phyloP scores from a whole-genome alignment of 495 filamentous ascomycete species.

The Daldinia grandis region DNA sequence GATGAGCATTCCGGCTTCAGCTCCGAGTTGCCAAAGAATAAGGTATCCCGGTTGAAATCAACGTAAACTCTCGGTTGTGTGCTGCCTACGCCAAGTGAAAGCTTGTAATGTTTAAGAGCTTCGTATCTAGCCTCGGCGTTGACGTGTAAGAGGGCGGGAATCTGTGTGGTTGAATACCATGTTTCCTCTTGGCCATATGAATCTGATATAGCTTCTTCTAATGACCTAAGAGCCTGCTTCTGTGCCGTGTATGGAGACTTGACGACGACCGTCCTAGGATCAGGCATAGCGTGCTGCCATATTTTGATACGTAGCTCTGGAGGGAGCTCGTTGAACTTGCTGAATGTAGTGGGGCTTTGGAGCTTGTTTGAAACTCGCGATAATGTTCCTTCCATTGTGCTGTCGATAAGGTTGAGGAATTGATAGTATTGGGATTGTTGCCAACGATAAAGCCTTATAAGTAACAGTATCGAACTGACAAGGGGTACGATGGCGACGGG shows the following conservation, averaged over 20 bases:
- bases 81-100: slow-evolving; percentile 47
- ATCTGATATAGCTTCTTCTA: slow-evolving; percentile 37
- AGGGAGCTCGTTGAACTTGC: slow-evolving; percentile 53
- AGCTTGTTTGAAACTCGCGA: slow-evolving; percentile 24
- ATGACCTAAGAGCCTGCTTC: slow-evolving; percentile 27
- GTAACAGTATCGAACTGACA: slow-evolving; percentile 28
- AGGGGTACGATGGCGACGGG: slow-evolving; percentile 37
- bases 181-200: slow-evolving; percentile 22
- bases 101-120: slow-evolving; percentile 47
- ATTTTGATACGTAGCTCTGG: slow-evolving; percentile 58
- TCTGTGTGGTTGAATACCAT: slow-evolving; percentile 41
- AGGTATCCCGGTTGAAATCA: slow-evolving; percentile 45
- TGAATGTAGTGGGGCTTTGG: slow-evolving; percentile 43
- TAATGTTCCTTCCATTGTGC: slow-evolving; percentile 35
- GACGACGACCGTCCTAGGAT: slow-evolving; percentile 36
- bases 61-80: slow-evolving; percentile 47
- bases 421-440: slow-evolving; percentile 32
- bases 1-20: slow-evolving; percentile 37
- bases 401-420: slow-evolving; percentile 30
- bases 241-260: slow-evolving; percentile 37
- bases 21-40: slow-evolving; percentile 43
- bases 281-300: slow-evolving; percentile 48
- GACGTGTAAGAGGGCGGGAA: slow-evolving; percentile 48
- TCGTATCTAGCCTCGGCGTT: slow-evolving; percentile 46
- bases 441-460: slow-evolving; percentile 35